These are phyloP conservation scores for Bipolaris victoriae DNA, from an alignment of 2,329 filamentous ascomycete genomes.

Conservation along the genomic window DNA sequence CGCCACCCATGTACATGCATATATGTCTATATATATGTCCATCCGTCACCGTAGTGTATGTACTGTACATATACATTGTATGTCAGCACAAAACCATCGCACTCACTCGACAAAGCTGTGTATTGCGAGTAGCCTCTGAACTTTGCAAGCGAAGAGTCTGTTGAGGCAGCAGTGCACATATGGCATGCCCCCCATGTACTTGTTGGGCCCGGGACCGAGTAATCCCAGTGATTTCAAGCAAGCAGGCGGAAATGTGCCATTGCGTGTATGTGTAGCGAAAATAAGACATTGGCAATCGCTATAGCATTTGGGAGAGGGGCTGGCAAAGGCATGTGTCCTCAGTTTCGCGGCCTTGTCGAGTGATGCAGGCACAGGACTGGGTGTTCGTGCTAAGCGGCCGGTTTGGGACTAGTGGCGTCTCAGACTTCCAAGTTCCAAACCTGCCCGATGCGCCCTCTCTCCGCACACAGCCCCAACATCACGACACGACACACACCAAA, in stretches of 20 bases:
- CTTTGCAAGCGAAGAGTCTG: background rate
- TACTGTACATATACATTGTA: background rate
- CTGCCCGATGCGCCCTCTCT: slow-evolving; percentile 21
- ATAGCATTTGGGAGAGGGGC: background rate
- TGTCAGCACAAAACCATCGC: background rate
- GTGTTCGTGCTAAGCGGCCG: slow-evolving; percentile 39
- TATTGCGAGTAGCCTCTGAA: background rate
- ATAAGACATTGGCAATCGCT: background rate
- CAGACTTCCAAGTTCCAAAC: slow-evolving; percentile 32
- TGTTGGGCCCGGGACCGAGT: background rate
- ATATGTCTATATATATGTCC: too few relatives aligned
- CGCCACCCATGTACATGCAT: too few relatives aligned
- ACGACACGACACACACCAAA: slow-evolving; percentile 32
- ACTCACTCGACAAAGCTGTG: background rate
- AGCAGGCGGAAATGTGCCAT: background rate
- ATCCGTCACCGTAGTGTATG: too few relatives aligned
- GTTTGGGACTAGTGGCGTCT: slow-evolving; percentile 17
- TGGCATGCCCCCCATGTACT: background rate
- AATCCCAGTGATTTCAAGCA: background rate
- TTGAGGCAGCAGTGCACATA: background rate
- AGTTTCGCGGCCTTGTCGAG: slow-evolving; percentile 18
- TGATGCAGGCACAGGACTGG: slow-evolving; percentile 17
- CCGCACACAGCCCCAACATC: slow-evolving; percentile 24
- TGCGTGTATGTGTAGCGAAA: background rate
- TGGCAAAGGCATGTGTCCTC: background rate